Base-by-base conservation (phyloP, 495 filamentous ascomycete genomes). In the Penicillium waksmanii region DNA sequence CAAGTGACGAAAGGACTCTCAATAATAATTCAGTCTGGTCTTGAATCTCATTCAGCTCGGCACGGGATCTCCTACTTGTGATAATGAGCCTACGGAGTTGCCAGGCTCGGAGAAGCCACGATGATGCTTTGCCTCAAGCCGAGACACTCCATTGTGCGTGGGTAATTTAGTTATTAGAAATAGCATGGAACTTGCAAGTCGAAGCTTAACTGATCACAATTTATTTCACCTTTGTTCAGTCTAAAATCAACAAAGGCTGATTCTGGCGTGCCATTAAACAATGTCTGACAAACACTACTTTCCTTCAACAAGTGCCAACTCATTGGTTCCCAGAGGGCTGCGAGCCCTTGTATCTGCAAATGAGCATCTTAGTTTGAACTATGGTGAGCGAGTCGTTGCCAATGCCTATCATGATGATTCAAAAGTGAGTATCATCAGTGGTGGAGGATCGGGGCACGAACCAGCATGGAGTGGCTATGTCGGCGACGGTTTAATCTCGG, bases 211-310 rank as follows among this genome's bases (percentile, higher is more conserved):
- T 46, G 1, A 15, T 25, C 23, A 31, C 23, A 25, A 25, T 48
- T 25, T 46, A 46, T 46, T 46, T 46, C 9, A 5, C 2, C 9
- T 46, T 48, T 23, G 25, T 9, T 48, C 11, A 44, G 42, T 7
- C 42, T 21, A 17, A 2, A 44, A 17, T 44, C 23, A 11, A 21
- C 46, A 31, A 19, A 23, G n/a, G 15, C 10, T 19, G 17, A 27
- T 27, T 47, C 19, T 13, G 19, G 19, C 3, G 46, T 27, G 46
- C 13, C 21, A 19, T 46, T 27, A 25, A 35, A 62, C n/a, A 10
- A 62, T 62, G 59, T 62, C 59, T 47, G n/a, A 18, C 4, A 62
- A 62, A 33, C 59, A 62, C 21, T 62, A 57, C 9, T 62, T 57
- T 19, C 54, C 58, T 25, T 61, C 58, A 15, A 62, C 59, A 40